These are phyloP conservation scores for Symbiotaphrina buchneri DNA, from an alignment of 495 filamentous ascomycete species.

Conservation along the genomic window DNA sequence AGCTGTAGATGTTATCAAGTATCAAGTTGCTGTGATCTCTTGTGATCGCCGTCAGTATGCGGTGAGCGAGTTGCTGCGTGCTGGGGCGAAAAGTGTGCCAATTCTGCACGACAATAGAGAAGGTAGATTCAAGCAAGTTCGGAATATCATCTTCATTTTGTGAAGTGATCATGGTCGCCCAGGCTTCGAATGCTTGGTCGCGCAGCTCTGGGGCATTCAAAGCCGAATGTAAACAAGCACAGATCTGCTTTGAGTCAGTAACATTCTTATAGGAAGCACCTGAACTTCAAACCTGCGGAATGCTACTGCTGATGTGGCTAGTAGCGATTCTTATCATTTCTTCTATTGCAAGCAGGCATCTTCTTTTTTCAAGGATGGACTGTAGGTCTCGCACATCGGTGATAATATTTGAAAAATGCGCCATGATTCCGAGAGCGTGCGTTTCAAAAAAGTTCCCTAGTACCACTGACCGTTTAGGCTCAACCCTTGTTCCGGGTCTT, in stretches of 20 bases:
- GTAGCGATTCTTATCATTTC: slow-evolving; percentile 65
- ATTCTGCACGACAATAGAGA: slow-evolving; percentile 63
- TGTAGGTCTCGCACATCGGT: slow-evolving; percentile 40
- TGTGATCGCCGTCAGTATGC: slow-evolving; percentile 41
- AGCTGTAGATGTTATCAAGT: slow-evolving; percentile 35
- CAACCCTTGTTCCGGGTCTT: slow-evolving; percentile 23
- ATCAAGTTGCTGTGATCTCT: slow-evolving; percentile 33
- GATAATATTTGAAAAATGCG: slow-evolving; percentile 57
- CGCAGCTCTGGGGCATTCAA: slow-evolving; percentile 49
- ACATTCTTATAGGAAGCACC: not conserved
- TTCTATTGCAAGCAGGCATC: slow-evolving; percentile 61
- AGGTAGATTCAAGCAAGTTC: slow-evolving; percentile 60
- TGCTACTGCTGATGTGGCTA: slow-evolving; percentile 44
- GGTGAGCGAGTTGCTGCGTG: slow-evolving; percentile 30
- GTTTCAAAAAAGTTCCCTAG: slow-evolving; percentile 60
- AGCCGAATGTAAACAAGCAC: slow-evolving; percentile 70
- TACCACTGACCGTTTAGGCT: slow-evolving; percentile 28
- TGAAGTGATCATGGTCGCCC: slow-evolving; percentile 52
- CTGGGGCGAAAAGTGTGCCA: slow-evolving; percentile 44
- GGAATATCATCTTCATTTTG: slow-evolving; percentile 61
- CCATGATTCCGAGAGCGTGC: slow-evolving; percentile 75
- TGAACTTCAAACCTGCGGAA: slow-evolving; percentile 51
- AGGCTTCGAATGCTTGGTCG: slow-evolving; percentile 58
- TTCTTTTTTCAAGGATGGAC: slow-evolving; percentile 35
- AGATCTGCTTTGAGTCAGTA: slow-evolving; percentile 30